Percentiles rank a stretch among this genome's conserved stretches.
Evolutionary conservation across 2,329 filamentous ascomycete genomes (phyloP).

Genomic region (Drechslerella dactyloides): DNA sequence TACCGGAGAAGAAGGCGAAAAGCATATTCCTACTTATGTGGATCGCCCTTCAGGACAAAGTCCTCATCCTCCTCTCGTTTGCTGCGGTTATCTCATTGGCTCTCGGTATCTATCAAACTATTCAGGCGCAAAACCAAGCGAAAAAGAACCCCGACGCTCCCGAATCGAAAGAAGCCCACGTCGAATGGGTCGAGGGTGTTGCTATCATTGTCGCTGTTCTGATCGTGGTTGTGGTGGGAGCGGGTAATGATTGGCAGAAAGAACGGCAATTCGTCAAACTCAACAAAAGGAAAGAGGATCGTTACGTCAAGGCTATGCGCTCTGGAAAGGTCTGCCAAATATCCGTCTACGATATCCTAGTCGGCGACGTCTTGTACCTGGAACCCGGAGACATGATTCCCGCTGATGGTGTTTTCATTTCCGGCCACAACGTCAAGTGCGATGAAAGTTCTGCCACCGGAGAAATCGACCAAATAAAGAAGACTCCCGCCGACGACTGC

Average conservation of each 20-base stretch:
- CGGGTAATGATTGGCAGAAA: slow-evolving; percentile 72
- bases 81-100: slow-evolving; percentile 76
- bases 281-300: slow-evolving; percentile 68
- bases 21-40: slow-evolving; percentile 75
- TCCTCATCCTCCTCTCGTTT: slow-evolving; percentile 73
- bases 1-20: slow-evolving; percentile 78
- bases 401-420: slow-evolving; percentile 73
- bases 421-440: slow-evolving; percentile 71
- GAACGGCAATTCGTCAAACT: slow-evolving; percentile 70
- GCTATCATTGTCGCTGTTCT: slow-evolving; percentile 71
- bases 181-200: slow-evolving; percentile 73
- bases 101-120: slow-evolving; percentile 76
- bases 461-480: slow-evolving; percentile 75
- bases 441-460: slow-evolving; percentile 77
- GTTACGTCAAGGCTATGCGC: slow-evolving; percentile 70
- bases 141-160: slow-evolving; percentile 53
- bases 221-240: slow-evolving; percentile 69
- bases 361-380: slow-evolving; percentile 73
- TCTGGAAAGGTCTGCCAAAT: slow-evolving; percentile 70
- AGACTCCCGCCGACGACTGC: slow-evolving; percentile 67
- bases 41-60: slow-evolving; percentile 85
- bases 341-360: slow-evolving; percentile 70
- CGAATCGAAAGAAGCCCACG: slow-evolving; percentile 62
- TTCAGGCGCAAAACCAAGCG: slow-evolving; percentile 65
- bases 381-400: slow-evolving; percentile 74